Base-by-base conservation (phyloP, 306 rosid species). In the Quercus parvula region DNA sequence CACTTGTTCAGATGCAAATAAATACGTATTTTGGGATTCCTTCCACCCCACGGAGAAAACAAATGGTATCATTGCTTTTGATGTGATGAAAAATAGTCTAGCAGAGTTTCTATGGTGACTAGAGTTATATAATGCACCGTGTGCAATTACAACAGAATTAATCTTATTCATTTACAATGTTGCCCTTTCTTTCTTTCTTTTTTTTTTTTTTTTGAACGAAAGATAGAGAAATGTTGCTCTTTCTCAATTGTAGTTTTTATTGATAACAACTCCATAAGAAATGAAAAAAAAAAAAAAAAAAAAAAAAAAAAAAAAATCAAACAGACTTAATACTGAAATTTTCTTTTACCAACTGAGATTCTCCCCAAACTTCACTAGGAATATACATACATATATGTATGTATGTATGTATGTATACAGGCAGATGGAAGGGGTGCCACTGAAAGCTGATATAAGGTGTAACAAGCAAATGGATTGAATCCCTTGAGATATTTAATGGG, bases 11-110 rank as follows among this genome's bases (percentile, higher is more conserved):
- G 89, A 88, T 90, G 90, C 90, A 75, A 82, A 77, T 59, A 80
- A 71, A 49, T 85, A 89, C 66, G 87, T 87, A 15, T 89, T 89
- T 75, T 89, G 92, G 90, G 90, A 89, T 83, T 79, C 92, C 33
- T 87, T 89, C 76, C 91, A 88, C 75, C 86, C 90, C 63, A 86
- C 94, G 18, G 89, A 86, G 44, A 86, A 79, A 73, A 77, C 94
- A 20, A 86, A 90, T 78, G 51, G 27, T 49, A 85, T 90, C 62
- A 4, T 90, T 19, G 88, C 94, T 24, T 56, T 86, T 51, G 33
- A 87, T 64, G 73, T 86, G 71, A 3, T 90, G 8, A 71, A 71
- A 30, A 84, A 14, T 46, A 73, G 33, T 69, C 86, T 87, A 24
- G 61, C 82, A 19, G 59, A 85, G 55, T 87, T 90, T 81, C 81